Percentiles rank a stretch among this genome's conserved stretches.
These are phyloP conservation scores for Penicillium verrucosum DNA, from an alignment of 2,329 filamentous ascomycete genomes.

Conservation along the genomic window DNA sequence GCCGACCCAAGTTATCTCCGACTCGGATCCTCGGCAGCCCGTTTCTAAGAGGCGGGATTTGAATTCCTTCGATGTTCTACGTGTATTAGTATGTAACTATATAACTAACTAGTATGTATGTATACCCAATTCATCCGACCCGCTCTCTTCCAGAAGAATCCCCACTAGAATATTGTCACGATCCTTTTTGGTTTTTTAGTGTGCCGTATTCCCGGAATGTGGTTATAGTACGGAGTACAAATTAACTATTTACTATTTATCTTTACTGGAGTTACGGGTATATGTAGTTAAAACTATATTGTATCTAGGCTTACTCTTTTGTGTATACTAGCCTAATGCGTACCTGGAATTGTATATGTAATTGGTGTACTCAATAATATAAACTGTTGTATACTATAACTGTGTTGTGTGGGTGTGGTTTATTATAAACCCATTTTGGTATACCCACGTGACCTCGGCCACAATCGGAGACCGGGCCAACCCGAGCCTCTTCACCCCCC, in stretches of 20 bases:
- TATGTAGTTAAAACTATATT: no score
- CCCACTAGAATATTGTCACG: neutral
- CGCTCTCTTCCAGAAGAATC: constrained; percentile 2
- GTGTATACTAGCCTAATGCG: no score
- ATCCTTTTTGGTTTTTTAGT: neutral
- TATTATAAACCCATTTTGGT: no score
- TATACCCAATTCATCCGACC: neutral
- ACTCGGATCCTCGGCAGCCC: constrained; percentile 6
- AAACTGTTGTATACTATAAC: no score
- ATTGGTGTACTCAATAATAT: no score
- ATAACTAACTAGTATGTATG: no score
- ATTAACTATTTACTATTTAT: neutral
- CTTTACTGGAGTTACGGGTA: neutral
- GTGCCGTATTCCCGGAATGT: constrained; percentile 2
- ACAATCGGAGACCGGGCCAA: constrained; percentile 1
- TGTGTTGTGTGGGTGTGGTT: no score
- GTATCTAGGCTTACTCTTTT: no score
- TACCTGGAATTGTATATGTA: no score
- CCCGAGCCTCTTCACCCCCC: constrained; percentile 5
- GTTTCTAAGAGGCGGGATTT: neutral
- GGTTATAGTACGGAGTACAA: neutral
- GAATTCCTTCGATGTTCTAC: neutral
- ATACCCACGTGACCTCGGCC: constrained; percentile 1
- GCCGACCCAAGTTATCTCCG: neutral
- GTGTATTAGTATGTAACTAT: neutral